phyloP scores from a whole-genome alignment of 2,329 filamentous ascomycete species.

The Lecanoromycetidae sp. region DNA sequence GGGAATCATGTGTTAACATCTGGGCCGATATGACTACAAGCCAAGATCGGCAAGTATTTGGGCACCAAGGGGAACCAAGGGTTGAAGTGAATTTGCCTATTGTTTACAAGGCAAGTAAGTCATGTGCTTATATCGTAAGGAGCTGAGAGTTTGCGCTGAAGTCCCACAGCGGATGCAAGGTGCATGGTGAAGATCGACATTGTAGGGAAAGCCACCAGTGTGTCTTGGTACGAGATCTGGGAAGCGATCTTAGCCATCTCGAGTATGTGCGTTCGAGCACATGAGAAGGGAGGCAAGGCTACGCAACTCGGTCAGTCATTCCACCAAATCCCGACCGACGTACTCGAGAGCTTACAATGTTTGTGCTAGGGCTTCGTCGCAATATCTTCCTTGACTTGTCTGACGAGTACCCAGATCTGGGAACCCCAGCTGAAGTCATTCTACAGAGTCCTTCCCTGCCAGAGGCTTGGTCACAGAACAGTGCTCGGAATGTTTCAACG shows the following conservation, averaged over 20 bases:
- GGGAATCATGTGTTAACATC: background rate
- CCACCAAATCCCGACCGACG: too few relatives aligned
- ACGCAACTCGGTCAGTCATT: background rate
- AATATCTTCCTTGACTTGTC: background rate
- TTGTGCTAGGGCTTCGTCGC: background rate
- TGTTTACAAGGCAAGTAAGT: background rate
- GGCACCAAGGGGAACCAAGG: background rate
- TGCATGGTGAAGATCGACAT: background rate
- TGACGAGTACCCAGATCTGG: background rate
- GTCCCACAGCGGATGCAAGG: background rate
- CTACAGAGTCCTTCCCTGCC: background rate
- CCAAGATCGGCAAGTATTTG: background rate
- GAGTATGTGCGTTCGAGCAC: background rate
- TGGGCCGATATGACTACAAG: background rate
- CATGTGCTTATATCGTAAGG: background rate
- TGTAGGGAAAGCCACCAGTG: background rate
- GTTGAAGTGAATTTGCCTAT: background rate
- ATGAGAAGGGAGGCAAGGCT: background rate
- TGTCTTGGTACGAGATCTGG: slow-evolving; percentile 11
- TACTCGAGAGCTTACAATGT: too few relatives aligned
- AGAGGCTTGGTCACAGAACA: background rate
- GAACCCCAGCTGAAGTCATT: background rate
- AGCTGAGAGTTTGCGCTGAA: background rate
- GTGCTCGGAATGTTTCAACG: background rate
- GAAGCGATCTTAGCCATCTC: background rate